Percentiles rank a stretch among this genome's conserved stretches.
phyloP scores from a whole-genome alignment of 805 yeast species.

The Zygosaccharomyces siamensis region DNA sequence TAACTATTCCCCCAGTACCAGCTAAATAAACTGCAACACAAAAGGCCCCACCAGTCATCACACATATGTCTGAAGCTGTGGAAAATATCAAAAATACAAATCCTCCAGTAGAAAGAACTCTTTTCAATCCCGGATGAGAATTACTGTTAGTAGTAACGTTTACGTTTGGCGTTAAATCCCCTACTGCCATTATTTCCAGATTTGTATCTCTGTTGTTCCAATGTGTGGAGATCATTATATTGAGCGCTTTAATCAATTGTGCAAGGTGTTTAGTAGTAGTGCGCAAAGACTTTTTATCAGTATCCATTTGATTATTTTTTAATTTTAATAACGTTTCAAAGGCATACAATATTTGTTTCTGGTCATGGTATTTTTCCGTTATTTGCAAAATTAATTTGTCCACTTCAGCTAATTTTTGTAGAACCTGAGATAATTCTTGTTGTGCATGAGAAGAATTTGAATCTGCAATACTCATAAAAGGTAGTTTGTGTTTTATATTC shows the following conservation, averaged over 20 bases:
- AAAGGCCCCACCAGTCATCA: constrained; percentile 8
- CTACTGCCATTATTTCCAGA: too few species aligned
- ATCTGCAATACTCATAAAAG: not conserved
- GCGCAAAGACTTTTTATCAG: not conserved
- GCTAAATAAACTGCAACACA: constrained; percentile 13
- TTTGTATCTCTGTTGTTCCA: not conserved
- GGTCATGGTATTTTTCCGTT: not conserved
- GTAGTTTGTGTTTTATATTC: not conserved
- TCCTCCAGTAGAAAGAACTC: constrained; percentile 9
- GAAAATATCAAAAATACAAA: constrained; percentile 12
- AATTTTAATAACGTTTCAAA: constrained; percentile 5
- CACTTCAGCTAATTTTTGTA: not conserved
- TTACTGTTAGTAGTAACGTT: not conserved
- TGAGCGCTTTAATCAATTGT: constrained; percentile 2
- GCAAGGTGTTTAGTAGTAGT: constrained; percentile 2
- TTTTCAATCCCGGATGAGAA: constrained; percentile 9
- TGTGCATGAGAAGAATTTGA: not conserved
- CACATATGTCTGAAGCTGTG: constrained; percentile 14
- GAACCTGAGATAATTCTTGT: not conserved
- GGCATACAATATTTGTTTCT: constrained; percentile 6
- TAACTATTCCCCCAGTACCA: constrained; percentile 11
- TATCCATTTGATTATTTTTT: constrained; percentile 6
- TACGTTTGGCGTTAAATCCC: not conserved
- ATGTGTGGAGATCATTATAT: not conserved
- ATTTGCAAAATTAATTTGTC: not conserved